Evolutionary conservation across 2,329 filamentous ascomycete genomes (phyloP).

Genomic region (Colletotrichum agaves): DNA sequence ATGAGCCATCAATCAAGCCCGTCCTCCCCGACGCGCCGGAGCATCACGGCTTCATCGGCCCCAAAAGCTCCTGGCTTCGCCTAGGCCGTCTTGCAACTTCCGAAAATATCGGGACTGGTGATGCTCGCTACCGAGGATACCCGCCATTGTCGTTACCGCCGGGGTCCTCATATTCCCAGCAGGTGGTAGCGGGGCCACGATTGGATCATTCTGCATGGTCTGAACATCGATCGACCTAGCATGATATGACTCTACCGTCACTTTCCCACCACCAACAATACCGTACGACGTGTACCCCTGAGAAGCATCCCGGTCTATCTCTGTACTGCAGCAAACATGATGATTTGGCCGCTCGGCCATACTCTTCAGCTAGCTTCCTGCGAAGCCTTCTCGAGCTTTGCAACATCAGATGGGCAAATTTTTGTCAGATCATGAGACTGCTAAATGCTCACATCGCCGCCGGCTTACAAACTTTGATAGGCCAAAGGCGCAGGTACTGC

Average conservation of each 20-base stretch:
- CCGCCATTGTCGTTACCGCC: slow-evolving; percentile 26
- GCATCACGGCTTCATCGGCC: slow-evolving; percentile 39
- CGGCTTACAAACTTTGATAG: slow-evolving; percentile 4
- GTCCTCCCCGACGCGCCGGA: slow-evolving; percentile 31
- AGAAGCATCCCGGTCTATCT: slow-evolving; percentile 1
- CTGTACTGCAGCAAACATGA: background rate
- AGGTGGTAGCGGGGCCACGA: slow-evolving; percentile 9
- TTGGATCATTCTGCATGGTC: slow-evolving; percentile 23
- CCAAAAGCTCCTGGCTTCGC: slow-evolving; percentile 35
- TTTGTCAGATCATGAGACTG: slow-evolving; percentile 24
- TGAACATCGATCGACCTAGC: slow-evolving; percentile 19
- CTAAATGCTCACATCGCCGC: background rate
- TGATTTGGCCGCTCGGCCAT: slow-evolving; percentile 3
- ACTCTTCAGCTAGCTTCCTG: background rate
- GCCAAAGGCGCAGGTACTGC: slow-evolving; percentile 10
- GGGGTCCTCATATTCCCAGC: slow-evolving; percentile 2
- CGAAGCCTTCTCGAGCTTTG: background rate
- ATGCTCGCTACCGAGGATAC: slow-evolving; percentile 28
- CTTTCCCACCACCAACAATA: background rate
- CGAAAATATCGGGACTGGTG: slow-evolving; percentile 21
- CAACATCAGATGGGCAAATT: slow-evolving; percentile 4
- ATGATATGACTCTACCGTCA: slow-evolving; percentile 34
- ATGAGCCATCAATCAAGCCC: slow-evolving; percentile 20
- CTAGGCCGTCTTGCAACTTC: slow-evolving; percentile 26
- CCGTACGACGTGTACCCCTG: slow-evolving; percentile 13